Base-by-base conservation (phyloP, 805 yeast genomes). In the Cyberlindnera mycetangii region DNA sequence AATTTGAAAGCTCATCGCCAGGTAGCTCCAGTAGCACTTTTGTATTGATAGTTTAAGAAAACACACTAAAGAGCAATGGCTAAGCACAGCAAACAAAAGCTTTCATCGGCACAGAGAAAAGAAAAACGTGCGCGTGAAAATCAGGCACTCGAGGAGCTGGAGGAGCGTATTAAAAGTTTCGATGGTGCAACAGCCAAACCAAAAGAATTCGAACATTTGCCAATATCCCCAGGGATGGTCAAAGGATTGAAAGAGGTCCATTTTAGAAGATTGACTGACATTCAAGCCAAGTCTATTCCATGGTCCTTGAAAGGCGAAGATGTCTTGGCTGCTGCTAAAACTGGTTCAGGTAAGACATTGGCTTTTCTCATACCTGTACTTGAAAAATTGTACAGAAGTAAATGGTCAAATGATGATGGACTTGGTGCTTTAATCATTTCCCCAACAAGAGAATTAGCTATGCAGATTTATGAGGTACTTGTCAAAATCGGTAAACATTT, bases 271-370 rank as follows among this genome's bases (percentile, higher is more conserved):
- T 65, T 90, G 69, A 93, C 99, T 0, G 96, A 86, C 34, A 87
- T 93, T 46, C 99, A 93, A 58, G 78, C 75, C 48, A 80, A 79
- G 38, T 72, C 96, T 6, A 85, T 93, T 21, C 85, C 95, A 0
- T 66, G 75, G 12, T 80, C 93, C 1, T 67, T 93, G 48, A 81
- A 85, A 54, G 92, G 93, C 1, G 60, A 92, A 55, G 99, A 93
- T 65, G 95, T 92, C 2, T 89, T 93, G 4, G 98, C 89, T 4
- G 97, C 95, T 60, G 96, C 97, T 0, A 95, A 87, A 5, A 93
- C 99, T 0, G 99, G 99, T 0, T 89, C 97, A 0, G 99, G 99
- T 32, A 93, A 93, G 63, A 93, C 99, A 0, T 62, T 90, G 21
- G 88, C 98, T 2, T 93, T 86, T 67, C 78, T 83, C 7, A 74